A percentile compares a stretch with the other conserved stretches of the same genome.
Conservation (phyloP, 345 rosid genomes). For the Triadica sebifera region DNA sequence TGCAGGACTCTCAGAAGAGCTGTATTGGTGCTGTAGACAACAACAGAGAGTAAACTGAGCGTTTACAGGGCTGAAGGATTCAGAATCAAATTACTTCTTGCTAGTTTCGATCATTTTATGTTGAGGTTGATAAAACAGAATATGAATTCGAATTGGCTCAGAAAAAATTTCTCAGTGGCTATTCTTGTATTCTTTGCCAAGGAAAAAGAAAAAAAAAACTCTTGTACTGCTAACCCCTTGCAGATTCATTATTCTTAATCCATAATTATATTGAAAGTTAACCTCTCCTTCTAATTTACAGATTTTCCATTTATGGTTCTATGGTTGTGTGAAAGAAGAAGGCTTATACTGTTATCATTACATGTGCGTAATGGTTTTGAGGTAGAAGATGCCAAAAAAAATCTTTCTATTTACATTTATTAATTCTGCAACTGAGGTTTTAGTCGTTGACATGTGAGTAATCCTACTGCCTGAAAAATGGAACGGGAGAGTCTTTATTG, state of each 20-base stretch:
- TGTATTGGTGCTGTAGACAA: conserved; percentile 12
- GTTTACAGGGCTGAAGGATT: not conserved
- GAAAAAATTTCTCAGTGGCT: not conserved
- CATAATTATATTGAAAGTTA: not conserved
- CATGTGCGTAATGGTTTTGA: not conserved
- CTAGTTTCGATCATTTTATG: too few relatives aligned
- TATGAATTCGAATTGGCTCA: not conserved
- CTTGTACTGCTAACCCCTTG: not conserved
- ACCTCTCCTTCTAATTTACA: too few relatives aligned
- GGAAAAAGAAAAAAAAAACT: not conserved
- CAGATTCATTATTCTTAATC: not conserved
- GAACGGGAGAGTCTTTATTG: too few relatives aligned
- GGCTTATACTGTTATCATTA: not conserved
- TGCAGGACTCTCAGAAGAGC: conserved; percentile 27
- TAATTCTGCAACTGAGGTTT: too few relatives aligned
- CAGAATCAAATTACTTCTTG: not conserved
- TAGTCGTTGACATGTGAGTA: too few relatives aligned
- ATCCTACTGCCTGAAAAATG: too few relatives aligned
- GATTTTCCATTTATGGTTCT: not conserved
- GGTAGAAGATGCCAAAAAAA: not conserved
- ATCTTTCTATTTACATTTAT: too few relatives aligned
- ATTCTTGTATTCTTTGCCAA: not conserved
- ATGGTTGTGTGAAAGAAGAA: not conserved
- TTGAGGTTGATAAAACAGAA: conserved; percentile 4
- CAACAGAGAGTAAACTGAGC: conserved; percentile 6